phyloP scores from a whole-genome alignment of 1,139 yeast genomes.

The Debaryomyces psychrophilus region DNA sequence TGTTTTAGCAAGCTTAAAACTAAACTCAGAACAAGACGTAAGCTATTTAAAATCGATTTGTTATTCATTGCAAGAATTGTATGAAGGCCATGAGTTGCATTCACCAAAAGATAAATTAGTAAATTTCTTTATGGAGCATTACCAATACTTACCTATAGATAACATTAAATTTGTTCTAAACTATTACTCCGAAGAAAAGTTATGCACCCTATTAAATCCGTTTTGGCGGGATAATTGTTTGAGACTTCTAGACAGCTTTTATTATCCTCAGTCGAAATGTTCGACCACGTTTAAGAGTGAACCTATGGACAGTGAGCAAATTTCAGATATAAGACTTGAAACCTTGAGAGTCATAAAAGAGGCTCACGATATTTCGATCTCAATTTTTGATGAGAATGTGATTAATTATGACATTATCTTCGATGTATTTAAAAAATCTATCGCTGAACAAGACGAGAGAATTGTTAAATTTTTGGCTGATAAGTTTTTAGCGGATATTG shows the following conservation, averaged over 20 bases:
- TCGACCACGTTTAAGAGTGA: neutral
- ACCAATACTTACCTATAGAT: slow-evolving; percentile 38
- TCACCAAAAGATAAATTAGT: slow-evolving; percentile 52
- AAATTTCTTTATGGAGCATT: slow-evolving; percentile 43
- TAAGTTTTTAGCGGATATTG: slow-evolving; percentile 32
- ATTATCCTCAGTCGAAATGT: slow-evolving; percentile 23
- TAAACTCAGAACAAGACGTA: slow-evolving; percentile 36
- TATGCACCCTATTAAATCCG: slow-evolving; percentile 57
- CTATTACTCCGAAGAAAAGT: slow-evolving; percentile 51
- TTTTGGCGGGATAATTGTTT: slow-evolving; percentile 56
- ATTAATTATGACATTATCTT: slow-evolving; percentile 32
- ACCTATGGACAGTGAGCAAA: slow-evolving; percentile 13
- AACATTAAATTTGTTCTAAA: slow-evolving; percentile 46
- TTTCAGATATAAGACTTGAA: slow-evolving; percentile 37
- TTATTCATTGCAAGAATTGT: slow-evolving; percentile 35
- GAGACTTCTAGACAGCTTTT: slow-evolving; percentile 51
- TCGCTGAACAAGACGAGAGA: slow-evolving; percentile 30
- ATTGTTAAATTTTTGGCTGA: slow-evolving; percentile 38
- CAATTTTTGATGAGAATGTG: slow-evolving; percentile 27
- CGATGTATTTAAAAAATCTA: slow-evolving; percentile 33
- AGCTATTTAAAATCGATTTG: slow-evolving; percentile 42
- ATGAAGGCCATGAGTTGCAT: slow-evolving; percentile 39
- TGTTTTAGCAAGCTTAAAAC: slow-evolving; percentile 24
- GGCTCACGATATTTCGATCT: slow-evolving; percentile 41
- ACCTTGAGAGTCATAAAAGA: slow-evolving; percentile 49